A percentile compares a stretch with the other conserved stretches of the same genome.
Conservation (phyloP, 768 basidiomycete genomes). For the Leccinum pellstonianum region DNA sequence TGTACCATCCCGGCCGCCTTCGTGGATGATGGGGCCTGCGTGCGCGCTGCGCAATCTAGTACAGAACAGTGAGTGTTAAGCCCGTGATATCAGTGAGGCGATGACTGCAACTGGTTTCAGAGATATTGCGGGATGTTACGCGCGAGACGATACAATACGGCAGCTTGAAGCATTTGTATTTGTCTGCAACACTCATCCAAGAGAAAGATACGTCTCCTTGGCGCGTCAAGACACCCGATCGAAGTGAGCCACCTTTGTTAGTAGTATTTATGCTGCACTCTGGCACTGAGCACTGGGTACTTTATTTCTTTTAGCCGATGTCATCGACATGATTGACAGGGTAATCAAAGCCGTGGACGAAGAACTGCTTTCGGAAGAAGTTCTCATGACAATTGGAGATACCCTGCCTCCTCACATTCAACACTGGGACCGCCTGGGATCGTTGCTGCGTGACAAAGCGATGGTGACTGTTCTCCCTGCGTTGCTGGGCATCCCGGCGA, state of each 20-base stretch:
- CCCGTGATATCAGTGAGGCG: background rate
- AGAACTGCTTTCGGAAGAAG: background rate
- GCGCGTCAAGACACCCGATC: background rate
- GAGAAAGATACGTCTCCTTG: background rate
- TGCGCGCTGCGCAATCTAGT: background rate
- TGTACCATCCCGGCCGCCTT: background rate
- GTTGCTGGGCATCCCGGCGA: conserved; percentile 3
- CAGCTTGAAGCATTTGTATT: background rate
- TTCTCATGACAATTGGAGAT: background rate
- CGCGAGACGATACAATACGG: background rate
- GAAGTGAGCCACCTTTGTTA: background rate
- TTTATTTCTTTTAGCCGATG: background rate
- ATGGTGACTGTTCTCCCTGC: no score
- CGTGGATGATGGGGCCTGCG: background rate
- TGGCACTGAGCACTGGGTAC: background rate
- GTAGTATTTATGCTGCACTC: background rate
- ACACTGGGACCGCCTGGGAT: background rate
- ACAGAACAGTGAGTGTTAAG: background rate
- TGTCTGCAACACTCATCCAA: background rate
- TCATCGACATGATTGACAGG: background rate
- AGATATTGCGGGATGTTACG: background rate
- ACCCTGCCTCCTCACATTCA: background rate
- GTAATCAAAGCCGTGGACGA: background rate
- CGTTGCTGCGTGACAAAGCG: background rate
- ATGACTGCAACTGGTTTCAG: background rate